Evolutionary conservation across 164 flowering plant genomes (phyloP), one percentile per base, ranked within the genome.

Genomic region (Vitis rupestris): DNA sequence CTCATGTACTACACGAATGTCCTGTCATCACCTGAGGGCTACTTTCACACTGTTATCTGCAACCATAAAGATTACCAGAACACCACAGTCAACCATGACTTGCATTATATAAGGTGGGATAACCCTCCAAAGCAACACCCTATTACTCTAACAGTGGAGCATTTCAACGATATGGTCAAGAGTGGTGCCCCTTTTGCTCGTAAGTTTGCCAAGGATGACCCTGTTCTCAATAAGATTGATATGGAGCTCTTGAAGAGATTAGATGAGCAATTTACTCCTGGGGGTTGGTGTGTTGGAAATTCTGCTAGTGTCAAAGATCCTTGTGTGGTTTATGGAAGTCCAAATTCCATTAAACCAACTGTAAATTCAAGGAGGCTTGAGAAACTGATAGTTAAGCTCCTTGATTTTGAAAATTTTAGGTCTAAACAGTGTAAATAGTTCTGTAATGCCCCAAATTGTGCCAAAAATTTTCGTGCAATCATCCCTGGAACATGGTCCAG

Each of bases 1-100:
- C 87, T 92, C 64, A 87, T 92, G 96, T 92, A 92, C 81, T 90
- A 89, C 76, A 86, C 94, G 14, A 92, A 92, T 75, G 74, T 84
- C 78, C 65, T 90, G 67, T 87, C 93, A 23, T 86, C 98, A 4
- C 70, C 86, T 0, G 97, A 92, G 70, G 91, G 96, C 51, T 90
- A 92, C 84, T 92, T 92, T 77, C 98, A 92, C 79, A 86, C 93
- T 0, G 88, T 89, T 8, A 74, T 82, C 49, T 92, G 98, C 84
- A 92, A 92, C 76, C 86, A 87, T 62, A 85, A 87, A 65, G 88
- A 90, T 68, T 92, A 76, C 75, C 94, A 85, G 74, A 86, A 88
- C 76, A 90, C 97, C 0, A 88, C 93, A 0, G 83, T 92, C 44
- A 92, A 90, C 77, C 91, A 90, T 63, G 91, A 90, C 71, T 63